Conservation (phyloP, 2,329 filamentous ascomycete species). For the Zasmidium angulare region DNA sequence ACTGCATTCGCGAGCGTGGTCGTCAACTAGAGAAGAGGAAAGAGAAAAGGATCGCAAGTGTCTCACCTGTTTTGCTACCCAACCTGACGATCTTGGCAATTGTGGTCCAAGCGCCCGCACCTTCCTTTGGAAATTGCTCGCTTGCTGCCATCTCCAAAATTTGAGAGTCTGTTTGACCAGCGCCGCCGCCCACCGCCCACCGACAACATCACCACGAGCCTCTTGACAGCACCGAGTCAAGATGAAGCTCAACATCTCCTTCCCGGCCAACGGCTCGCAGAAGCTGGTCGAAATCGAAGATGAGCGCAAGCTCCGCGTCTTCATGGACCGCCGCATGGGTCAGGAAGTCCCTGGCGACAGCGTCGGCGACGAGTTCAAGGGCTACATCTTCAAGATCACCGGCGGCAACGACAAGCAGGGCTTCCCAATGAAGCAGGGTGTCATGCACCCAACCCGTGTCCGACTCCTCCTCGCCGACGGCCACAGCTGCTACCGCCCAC, state of each 20-base stretch:
- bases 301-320: constrained; percentile 98
- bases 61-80: too few species aligned
- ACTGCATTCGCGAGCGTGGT: too few species aligned
- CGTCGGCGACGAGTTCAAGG: constrained; percentile 99
- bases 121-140: too few species aligned
- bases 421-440: constrained; percentile 99
- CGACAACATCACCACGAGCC: constrained; percentile 2
- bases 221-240: constrained; percentile 28
- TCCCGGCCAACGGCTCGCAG: constrained; percentile 99
- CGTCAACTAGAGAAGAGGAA: too few species aligned
- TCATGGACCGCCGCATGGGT: constrained; percentile 98
- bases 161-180: too few species aligned
- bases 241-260: constrained; percentile 79
- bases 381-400: constrained; percentile 99
- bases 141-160: too few species aligned
- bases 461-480: constrained; percentile 91
- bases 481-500: constrained; percentile 99
- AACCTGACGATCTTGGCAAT: too few species aligned
- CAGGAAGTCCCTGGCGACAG: constrained; percentile 90
- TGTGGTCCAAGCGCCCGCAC: too few species aligned
- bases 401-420: constrained; percentile 99
- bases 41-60: too few species aligned
- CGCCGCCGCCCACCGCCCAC: background rate
- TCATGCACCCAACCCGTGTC: constrained; percentile 98
- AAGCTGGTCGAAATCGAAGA: constrained; percentile 99